A percentile compares a stretch with the other conserved stretches of the same genome.
Evolutionary conservation across 2,329 filamentous ascomycete species (phyloP).

Genomic region (Venturia asperata): DNA sequence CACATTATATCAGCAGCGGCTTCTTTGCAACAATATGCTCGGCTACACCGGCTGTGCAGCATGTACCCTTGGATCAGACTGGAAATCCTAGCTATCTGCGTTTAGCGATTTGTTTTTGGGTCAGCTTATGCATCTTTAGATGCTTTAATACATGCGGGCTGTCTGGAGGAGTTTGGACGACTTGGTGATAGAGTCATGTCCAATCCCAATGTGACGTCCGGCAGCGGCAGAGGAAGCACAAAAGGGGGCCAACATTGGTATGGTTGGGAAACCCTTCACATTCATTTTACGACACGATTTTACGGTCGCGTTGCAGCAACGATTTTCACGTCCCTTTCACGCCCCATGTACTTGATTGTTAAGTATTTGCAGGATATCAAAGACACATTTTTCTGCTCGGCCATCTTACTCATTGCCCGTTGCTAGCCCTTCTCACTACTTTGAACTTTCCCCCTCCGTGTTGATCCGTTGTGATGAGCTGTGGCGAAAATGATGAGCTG

Average conservation of each 20-base stretch:
- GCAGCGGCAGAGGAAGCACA: background rate
- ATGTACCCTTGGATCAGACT: constrained; percentile 2
- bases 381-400: background rate
- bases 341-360: background rate
- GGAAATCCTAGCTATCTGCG: background rate
- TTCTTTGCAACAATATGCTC: background rate
- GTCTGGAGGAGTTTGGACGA: background rate
- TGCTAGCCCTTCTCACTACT: background rate
- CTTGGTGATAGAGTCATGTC: background rate
- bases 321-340: constrained; percentile 7
- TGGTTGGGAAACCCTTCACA: background rate
- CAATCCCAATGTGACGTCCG: background rate
- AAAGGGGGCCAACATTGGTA: background rate
- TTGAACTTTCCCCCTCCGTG: background rate
- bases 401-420: background rate
- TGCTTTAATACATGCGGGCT: background rate
- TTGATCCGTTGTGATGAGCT: background rate
- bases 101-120: background rate
- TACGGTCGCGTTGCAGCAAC: constrained; percentile 4
- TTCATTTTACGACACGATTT: constrained; percentile 8
- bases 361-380: background rate
- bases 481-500: background rate
- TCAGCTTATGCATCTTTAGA: background rate
- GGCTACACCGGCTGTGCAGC: background rate
- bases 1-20: background rate